Base-by-base conservation (phyloP, 768 basidiomycete species). In the Ephemerocybe angulata region DNA sequence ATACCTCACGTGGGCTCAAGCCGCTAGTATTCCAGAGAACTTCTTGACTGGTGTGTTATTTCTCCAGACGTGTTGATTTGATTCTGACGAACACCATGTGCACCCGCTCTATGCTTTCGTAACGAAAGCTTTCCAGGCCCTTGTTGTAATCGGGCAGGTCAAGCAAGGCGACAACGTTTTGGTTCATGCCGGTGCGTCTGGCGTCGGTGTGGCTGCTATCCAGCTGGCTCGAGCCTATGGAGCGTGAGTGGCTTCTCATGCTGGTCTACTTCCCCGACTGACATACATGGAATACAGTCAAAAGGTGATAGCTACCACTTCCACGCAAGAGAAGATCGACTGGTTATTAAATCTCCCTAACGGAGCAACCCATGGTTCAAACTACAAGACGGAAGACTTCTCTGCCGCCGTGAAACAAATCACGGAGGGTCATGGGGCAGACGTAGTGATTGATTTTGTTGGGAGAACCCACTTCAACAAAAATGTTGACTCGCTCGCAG, bases 181-280 rank as follows among this genome's bases (percentile, higher is more conserved):
- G 15, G 78, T 98, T 12, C 96, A 98, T 65, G 93, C 93, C 19
- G 95, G 87, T 6, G 93, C 93, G 3, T 92, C 90, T 12, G 93
- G 94, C 27, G 93, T 97, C 3, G 93, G 93, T 1, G 67, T 95
- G 15, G 87, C 93, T 2, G 90, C 91, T 13, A 90, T 88, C 47
- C 95, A 98, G 69, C 72, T 97, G 19, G 91, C 93, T 19, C 83
- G 90, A 24, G 64, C 79, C 42, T 81, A 78, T 57, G 83, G 83
- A 55, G 89, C 89, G 88, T 91, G 64, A 74, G 88, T 78, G 30
- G 27, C 47, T 43, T 49, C 29, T 24, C 29, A 28, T 35, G 19
- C 38, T 25, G 13, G 24, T 52, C 58, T n/a, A 51, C n/a, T 50
- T 13, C 22, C 29, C 53, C 46, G 58, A 43, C 13, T 30, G n/a